Conservation (phyloP, 345 rosid genomes). For the Ceriops decandra region DNA sequence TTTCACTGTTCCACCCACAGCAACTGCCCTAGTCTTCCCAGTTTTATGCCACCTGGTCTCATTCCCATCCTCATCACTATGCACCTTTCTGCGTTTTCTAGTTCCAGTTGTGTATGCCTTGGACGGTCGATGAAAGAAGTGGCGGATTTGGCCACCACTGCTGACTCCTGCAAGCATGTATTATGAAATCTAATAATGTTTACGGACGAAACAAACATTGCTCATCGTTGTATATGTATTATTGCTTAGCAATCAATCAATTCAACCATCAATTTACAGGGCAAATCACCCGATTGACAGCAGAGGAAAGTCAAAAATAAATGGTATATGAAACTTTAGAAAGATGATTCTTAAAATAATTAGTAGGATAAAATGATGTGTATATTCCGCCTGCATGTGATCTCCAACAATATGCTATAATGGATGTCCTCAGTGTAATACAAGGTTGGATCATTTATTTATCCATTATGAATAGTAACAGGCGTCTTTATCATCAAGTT, state of each 20-base stretch:
- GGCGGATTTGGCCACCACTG: slow-evolving; percentile 83
- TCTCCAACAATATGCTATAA: no score
- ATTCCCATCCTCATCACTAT: slow-evolving; percentile 61
- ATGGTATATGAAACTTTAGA: no score
- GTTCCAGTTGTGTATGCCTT: slow-evolving; percentile 96
- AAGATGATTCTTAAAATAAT: no score
- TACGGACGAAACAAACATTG: neutral
- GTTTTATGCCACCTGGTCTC: slow-evolving; percentile 98
- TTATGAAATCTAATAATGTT: neutral
- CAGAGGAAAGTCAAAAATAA: no score
- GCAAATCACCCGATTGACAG: no score
- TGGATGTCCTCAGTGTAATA: no score
- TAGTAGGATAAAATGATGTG: no score
- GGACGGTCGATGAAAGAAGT: slow-evolving; percentile 88
- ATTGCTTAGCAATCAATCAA: neutral
- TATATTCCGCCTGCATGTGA: no score
- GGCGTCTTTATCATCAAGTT: no score
- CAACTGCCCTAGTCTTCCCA: slow-evolving; percentile 77
- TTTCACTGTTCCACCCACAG: slow-evolving; percentile 35
- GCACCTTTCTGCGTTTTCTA: slow-evolving; percentile 77
- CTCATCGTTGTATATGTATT: neutral
- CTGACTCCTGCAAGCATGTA: slow-evolving; percentile 52
- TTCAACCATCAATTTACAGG: neutral
- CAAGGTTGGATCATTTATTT: no score
- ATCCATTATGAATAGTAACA: no score